Evolutionary conservation across 768 basidiomycete species (phyloP), one percentile per base, ranked within the genome.

Genomic region (Tulasnella sp.): DNA sequence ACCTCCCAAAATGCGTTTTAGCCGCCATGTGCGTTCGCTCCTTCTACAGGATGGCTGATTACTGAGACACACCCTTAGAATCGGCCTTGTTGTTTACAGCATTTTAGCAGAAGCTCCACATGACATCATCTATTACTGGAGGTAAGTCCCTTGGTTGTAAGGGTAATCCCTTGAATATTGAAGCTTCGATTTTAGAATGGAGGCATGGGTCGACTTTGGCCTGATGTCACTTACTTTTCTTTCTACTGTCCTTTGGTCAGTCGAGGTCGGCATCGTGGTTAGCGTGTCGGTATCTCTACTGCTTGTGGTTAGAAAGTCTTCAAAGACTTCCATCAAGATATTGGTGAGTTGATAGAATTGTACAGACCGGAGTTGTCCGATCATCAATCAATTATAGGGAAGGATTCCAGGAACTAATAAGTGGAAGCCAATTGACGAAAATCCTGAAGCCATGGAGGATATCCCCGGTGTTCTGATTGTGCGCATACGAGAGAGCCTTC

Each of bases 201-300:
- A 76, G n/a, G 86, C 93, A n/a, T 92, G 88, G 86, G 77, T 78
- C 32, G 93, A 98, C 62, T 70, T 93, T 42, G 67, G 75, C 4
- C 75, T 98, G 60, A 90, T 96, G 83, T 67, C 70, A 19, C 72
- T 91, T 45, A 96, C 95, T 0, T 95, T 98, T 65, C 59, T 81
- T 56, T 75, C 87, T 48, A 90, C 89, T 2, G 78, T 95, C 49
- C 64, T 95, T 20, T 91, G 88, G 79, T 80, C 83, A 57, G 79
- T 98, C 50, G 91, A 98, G 70, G 79, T 88, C 48, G 93, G 93
- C 12, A 79, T 98, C 37, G 77, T 84, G n/a, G 79, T 86, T 58
- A 86, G 86, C 56, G 69, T 96, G 56, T 78, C 90, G 35, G 77
- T 91, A 52, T 90, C 90, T 28, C 72, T 98, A 34, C 68, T 96